phyloP scores from a whole-genome alignment of 2,329 filamentous ascomycete species.

The Alternaria triticimaculans region DNA sequence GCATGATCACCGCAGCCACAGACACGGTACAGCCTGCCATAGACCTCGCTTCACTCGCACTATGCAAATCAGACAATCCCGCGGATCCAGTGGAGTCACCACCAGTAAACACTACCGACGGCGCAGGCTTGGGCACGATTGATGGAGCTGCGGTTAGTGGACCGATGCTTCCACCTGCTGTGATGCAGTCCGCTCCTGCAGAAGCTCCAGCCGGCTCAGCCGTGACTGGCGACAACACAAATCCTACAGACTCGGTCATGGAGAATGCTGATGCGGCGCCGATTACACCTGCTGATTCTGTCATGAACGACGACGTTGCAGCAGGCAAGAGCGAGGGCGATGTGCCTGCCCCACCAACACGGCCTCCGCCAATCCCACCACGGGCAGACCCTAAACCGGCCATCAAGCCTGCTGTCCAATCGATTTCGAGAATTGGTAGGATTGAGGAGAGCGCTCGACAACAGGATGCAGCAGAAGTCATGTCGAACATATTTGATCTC shows the following conservation, averaged over 20 bases:
- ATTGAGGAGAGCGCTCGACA: slow-evolving; percentile 70
- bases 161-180: slow-evolving; percentile 51
- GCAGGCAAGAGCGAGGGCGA: slow-evolving; percentile 24
- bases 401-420: slow-evolving; percentile 4
- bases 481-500: slow-evolving; percentile 89
- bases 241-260: slow-evolving; percentile 1
- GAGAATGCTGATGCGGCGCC: slow-evolving; percentile 2
- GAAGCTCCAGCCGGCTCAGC: not conserved
- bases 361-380: slow-evolving; percentile 66
- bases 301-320: slow-evolving; percentile 35
- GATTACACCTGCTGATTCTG: slow-evolving; percentile 24
- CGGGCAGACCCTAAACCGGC: slow-evolving; percentile 46
- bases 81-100: slow-evolving; percentile 47
- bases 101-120: slow-evolving; percentile 53
- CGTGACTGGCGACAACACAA: not conserved
- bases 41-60: slow-evolving; percentile 79
- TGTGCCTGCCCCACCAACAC: slow-evolving; percentile 49
- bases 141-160: slow-evolving; percentile 55
- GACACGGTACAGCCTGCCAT: slow-evolving; percentile 73
- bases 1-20: slow-evolving; percentile 69
- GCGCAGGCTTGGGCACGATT: slow-evolving; percentile 50
- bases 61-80: slow-evolving; percentile 64
- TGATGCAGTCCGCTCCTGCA: not conserved
- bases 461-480: slow-evolving; percentile 95
- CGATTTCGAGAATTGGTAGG: slow-evolving; percentile 51